Base-by-base conservation (phyloP, 306 rosid species). In the Rosa rugosa region DNA sequence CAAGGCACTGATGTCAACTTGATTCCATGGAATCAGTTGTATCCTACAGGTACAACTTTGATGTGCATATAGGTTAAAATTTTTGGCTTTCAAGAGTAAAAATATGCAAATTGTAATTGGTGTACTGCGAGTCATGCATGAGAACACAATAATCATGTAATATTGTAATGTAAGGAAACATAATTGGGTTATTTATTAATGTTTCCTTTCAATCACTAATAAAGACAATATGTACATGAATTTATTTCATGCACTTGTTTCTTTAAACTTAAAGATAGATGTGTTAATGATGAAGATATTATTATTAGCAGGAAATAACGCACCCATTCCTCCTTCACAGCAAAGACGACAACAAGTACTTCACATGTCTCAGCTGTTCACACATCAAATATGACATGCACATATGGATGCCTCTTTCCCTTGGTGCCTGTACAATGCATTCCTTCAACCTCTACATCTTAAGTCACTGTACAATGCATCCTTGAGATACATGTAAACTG, bases 11-110 rank as follows among this genome's bases (percentile, higher is more conserved):
- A 83, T 53, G 51, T 36, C 80, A 85, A 75, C 75, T 27, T 79
- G 56, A 45, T 81, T 9, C 76, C 84, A 56, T 91, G 90, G 93
- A 45, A 44, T 25, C 82, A 83, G 12, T 75, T 89, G 46, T 45
- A 80, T 66, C 70, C 76, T 38, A 20, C 83, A 77, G 90, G 87
- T 87, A 68, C 27, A 8, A 8, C 23, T 13, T 46, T 13, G 17
- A 47, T 2, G 6, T 50, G 56, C 54, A 49, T 53, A 5, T 18
- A 53, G 2, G 8, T 0, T 18, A 20, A 7, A 7, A 2, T 1
- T 2, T 56, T n/a, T 3, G 4, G 4, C 6, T 7, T 1, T 6
- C 16, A 3, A 9, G 13, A 57, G 16, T n/a, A 20, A 20, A 20
- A 5, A 5, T 54, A 20, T 56, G 10, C 12, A 56, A 56, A 10